A percentile compares a stretch with the other conserved stretches of the same genome.
Evolutionary conservation across 2,329 filamentous ascomycete genomes (phyloP).

Genomic region (Chaetomium globosum): DNA sequence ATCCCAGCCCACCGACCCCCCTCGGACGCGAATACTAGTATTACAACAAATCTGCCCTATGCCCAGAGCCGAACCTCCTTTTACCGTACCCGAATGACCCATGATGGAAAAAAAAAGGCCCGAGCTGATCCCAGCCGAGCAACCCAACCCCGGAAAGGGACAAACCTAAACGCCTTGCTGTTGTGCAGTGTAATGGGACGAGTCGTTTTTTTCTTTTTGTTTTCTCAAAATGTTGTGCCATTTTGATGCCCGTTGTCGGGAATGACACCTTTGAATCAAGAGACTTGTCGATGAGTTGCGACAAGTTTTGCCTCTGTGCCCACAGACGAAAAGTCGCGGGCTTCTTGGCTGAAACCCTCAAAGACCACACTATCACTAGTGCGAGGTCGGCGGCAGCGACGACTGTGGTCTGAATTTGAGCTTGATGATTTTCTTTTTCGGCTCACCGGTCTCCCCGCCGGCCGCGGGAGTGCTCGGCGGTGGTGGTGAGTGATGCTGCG

Average conservation of each 20-base stretch:
- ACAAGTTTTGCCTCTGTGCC: not conserved
- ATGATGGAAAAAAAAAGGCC: not conserved
- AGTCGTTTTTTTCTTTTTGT: not conserved
- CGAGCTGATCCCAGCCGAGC: not conserved
- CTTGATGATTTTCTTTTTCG: conserved; percentile 32
- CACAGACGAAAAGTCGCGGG: not conserved
- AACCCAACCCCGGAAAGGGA: not conserved
- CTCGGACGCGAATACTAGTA: not conserved
- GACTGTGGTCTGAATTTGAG: conserved; percentile 33
- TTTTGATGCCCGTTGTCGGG: not conserved
- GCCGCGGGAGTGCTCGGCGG: not conserved
- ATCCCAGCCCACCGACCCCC: no score
- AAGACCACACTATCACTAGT: not conserved
- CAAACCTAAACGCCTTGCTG: conserved; percentile 29
- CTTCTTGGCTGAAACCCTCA: not conserved
- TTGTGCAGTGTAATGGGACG: not conserved
- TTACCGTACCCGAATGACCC: conserved; percentile 6
- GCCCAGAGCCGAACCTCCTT: not conserved
- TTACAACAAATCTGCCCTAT: conserved; percentile 3
- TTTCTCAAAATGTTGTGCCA: not conserved
- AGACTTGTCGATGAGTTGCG: not conserved
- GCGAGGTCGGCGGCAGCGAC: conserved; percentile 18
- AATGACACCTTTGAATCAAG: not conserved
- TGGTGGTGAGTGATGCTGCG: conserved; percentile 18
- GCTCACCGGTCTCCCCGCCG: conserved; percentile 4